phyloP scores from a whole-genome alignment of 2,329 filamentous ascomycete genomes.

The Diaporthe eres region DNA sequence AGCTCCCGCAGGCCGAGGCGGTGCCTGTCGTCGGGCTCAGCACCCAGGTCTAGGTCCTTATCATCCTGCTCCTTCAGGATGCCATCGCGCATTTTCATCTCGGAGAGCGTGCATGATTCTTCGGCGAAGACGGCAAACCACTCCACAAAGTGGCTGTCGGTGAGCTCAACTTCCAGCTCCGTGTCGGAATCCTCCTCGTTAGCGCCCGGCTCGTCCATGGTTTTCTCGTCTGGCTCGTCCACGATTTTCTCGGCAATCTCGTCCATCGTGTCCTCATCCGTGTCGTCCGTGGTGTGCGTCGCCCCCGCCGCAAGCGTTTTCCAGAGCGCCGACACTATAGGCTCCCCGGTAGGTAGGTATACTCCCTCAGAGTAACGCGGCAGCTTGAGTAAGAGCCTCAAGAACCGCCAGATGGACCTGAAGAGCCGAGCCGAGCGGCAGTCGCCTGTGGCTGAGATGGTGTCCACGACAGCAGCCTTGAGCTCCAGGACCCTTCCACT shows the following conservation, averaged over 20 bases:
- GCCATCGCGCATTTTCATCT: constrained; percentile 10
- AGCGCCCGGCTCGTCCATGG: neutral
- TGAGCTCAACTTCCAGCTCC: neutral
- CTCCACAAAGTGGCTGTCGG: neutral
- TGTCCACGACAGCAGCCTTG: neutral
- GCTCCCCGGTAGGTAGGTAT: neutral
- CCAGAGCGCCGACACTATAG: constrained; percentile 8
- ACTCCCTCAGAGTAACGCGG: neutral
- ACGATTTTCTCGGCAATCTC: too few species aligned
- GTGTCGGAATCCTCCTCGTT: neutral
- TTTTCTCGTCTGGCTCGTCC: too few species aligned
- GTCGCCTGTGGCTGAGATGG: neutral
- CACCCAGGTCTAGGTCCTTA: neutral
- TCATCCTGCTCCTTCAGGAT: neutral
- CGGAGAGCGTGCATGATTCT: neutral
- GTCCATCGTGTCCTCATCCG: too few species aligned
- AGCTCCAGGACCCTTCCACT: neutral
- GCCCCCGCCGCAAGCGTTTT: neutral
- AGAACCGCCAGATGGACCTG: neutral
- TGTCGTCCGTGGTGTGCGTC: neutral
- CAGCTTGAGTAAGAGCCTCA: neutral
- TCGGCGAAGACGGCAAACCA: constrained; percentile 2
- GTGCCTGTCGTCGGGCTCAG: neutral
- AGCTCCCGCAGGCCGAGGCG: neutral
- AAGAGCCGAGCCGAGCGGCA: neutral